A percentile compares a stretch with the other conserved stretches of the same genome.
phyloP scores from a whole-genome alignment of 208 protist genomes.

The Crithidia thermophila region DNA sequence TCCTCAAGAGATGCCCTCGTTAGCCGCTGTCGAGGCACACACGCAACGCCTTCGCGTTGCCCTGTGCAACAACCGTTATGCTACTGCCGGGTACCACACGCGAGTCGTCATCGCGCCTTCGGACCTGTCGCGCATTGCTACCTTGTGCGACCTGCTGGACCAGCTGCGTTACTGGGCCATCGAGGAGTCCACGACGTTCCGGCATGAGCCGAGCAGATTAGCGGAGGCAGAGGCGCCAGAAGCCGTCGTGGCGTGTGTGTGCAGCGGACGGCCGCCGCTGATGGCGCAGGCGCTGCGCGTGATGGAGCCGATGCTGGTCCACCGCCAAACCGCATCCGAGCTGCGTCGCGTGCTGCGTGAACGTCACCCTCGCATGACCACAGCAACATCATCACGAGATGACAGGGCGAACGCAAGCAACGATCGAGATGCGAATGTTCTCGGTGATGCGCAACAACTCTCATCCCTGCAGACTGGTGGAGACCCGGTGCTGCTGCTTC shows the following conservation, averaged over 20 bases:
- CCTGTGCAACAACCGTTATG: slow-evolving; percentile 20
- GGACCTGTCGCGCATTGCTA: slow-evolving; percentile 38
- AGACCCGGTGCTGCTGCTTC: slow-evolving; percentile 12
- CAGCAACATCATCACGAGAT: not conserved
- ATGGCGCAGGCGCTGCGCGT: slow-evolving; percentile 49
- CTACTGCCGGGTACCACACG: slow-evolving; percentile 12
- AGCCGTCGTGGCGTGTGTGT: slow-evolving; percentile 46
- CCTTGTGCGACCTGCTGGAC: slow-evolving; percentile 55
- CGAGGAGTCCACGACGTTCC: slow-evolving; percentile 64
- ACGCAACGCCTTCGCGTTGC: slow-evolving; percentile 27
- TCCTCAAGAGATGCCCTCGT: slow-evolving; percentile 12
- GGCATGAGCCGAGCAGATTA: slow-evolving; percentile 52
- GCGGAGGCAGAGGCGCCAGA: slow-evolving; percentile 60
- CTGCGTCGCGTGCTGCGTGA: slow-evolving; percentile 36
- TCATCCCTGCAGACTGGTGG: not conserved
- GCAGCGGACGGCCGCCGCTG: slow-evolving; percentile 47
- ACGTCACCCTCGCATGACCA: not conserved
- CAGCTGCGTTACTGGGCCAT: slow-evolving; percentile 73
- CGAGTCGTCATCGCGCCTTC: slow-evolving; percentile 23
- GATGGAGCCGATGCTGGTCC: slow-evolving; percentile 41
- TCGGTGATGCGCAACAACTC: too few species aligned
- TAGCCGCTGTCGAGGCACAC: slow-evolving; percentile 28
- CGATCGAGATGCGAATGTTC: too few species aligned
- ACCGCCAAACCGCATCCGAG: slow-evolving; percentile 57
- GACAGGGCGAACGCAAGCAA: too few species aligned